Base-by-base conservation (phyloP, 2,329 filamentous ascomycete species). In the Beauveria bassiana region DNA sequence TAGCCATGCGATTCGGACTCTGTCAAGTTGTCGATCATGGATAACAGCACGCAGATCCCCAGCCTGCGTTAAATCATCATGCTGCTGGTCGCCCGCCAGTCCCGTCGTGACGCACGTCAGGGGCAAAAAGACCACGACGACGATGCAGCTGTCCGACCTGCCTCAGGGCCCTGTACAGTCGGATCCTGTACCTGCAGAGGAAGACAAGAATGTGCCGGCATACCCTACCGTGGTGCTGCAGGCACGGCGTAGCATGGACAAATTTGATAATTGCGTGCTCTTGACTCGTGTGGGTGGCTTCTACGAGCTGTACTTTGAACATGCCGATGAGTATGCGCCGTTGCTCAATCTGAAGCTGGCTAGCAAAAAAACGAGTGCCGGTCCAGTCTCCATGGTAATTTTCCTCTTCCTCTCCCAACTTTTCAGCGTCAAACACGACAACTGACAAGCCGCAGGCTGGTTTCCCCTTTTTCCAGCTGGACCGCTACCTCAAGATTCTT, bases 271-370 rank as follows among this genome's bases (percentile, higher is more conserved):
- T 68, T 98, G 93, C 74, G 89, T 99, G 45, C 74, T 99, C 8
- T 77, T 99, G 63, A 99, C 95, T 4, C 86, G 93, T 61, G 92
- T 99, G 31, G 95, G 95, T 61, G 88, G 93, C 63, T 99, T 99
- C 75, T 99, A 98, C 75, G 95, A 99, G 83, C 79, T 99, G 62
- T 99, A 99, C 76, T 96, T 98, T 73, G 89, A 96, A 68, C 93
- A 99, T 72, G 95, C 96, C 12, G 90, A 96, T 62, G 87, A 96
- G 70, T 89, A 89, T 72, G 93, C 89, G 1, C 90, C 92, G 1
- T 78, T 96, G 50, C 80, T 99, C 65, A 95, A 92, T 68, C 77
- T 99, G 70, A 98, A 97, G 74, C 86, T 96, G 60, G 87, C 89
- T 2, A 83, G 83, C 61, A 95, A 91, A 72, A 92, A 86, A 73